Evolutionary conservation across 1,284 basidiomycete genomes (phyloP).

Genomic region (Ustilago crameri): DNA sequence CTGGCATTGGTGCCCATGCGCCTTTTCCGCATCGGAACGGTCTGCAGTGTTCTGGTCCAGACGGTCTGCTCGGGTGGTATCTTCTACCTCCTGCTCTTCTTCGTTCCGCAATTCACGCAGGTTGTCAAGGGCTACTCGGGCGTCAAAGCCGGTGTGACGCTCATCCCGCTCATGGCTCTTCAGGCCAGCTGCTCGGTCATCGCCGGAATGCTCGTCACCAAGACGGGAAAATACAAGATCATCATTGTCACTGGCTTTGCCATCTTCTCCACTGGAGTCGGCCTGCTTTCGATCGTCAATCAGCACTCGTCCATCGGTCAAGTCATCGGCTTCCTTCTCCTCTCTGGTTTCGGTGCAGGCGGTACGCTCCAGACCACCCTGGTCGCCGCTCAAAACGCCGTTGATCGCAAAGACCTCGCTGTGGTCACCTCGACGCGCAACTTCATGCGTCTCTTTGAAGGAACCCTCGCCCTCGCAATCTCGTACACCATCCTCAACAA

Average conservation of each 20-base stretch:
- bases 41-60: conserved; percentile 75
- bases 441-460: conserved; percentile 76
- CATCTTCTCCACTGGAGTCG: conserved; percentile 68
- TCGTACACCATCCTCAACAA: conserved; percentile 71
- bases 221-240: conserved; percentile 76
- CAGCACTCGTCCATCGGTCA: conserved; percentile 72
- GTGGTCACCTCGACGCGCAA: conserved; percentile 79
- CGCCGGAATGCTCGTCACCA: conserved; percentile 76
- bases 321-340: conserved; percentile 76
- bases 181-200: conserved; percentile 68
- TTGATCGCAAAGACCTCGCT: conserved; percentile 76
- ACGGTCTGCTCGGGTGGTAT: conserved; percentile 47
- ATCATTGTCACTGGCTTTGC: conserved; percentile 77
- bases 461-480: conserved; percentile 75
- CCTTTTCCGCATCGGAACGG: conserved; percentile 79
- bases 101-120: conserved; percentile 81
- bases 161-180: conserved; percentile 76
- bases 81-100: conserved; percentile 68
- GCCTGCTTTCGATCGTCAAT: conserved; percentile 76
- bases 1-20: conserved; percentile 72
- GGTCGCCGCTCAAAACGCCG: conserved; percentile 78
- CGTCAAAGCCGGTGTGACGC: conserved; percentile 75
- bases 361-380: conserved; percentile 69
- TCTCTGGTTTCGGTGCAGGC: conserved; percentile 78
- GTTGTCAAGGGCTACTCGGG: conserved; percentile 76